These are phyloP conservation scores for Fusarium nygamai DNA, from an alignment of 2,329 filamentous ascomycete species.

Conservation along the genomic window DNA sequence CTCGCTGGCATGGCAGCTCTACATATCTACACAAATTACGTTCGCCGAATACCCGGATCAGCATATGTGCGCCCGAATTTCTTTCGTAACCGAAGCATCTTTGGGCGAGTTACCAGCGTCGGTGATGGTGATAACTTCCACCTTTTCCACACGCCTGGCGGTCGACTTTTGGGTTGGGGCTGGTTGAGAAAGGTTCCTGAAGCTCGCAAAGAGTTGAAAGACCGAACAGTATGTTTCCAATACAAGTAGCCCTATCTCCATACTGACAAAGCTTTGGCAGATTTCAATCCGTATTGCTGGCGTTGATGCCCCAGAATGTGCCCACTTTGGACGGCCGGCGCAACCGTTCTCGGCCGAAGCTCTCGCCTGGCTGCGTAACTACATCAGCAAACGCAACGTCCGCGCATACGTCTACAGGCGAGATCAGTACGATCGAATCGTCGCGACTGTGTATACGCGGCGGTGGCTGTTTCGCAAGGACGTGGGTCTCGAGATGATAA, in stretches of 20 bases:
- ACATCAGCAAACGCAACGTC: conserved; percentile 77
- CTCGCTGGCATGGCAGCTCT: conserved; percentile 51
- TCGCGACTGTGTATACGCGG: conserved; percentile 84
- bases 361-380: conserved; percentile 78
- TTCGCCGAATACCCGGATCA: conserved; percentile 85
- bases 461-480: conserved; percentile 76
- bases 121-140: conserved; percentile 98
- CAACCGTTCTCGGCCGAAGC: conserved; percentile 89
- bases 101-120: conserved; percentile 90
- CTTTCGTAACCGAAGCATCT: conserved; percentile 79
- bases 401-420: conserved; percentile 83
- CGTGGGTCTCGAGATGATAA: conserved; percentile 90
- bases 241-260: not conserved
- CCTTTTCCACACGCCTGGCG: conserved; percentile 94
- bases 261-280: conserved; percentile 54
- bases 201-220: conserved; percentile 74
- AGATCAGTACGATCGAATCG: conserved; percentile 93
- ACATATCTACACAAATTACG: conserved; percentile 75
- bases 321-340: conserved; percentile 89
- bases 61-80: conserved; percentile 77
- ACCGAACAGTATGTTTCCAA: conserved; percentile 73
- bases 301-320: conserved; percentile 90
- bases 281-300: conserved; percentile 91
- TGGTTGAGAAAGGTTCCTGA: conserved; percentile 82
- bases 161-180: conserved; percentile 87